Conservation (phyloP, 441 rosid species). For the Breynia disticha region DNA sequence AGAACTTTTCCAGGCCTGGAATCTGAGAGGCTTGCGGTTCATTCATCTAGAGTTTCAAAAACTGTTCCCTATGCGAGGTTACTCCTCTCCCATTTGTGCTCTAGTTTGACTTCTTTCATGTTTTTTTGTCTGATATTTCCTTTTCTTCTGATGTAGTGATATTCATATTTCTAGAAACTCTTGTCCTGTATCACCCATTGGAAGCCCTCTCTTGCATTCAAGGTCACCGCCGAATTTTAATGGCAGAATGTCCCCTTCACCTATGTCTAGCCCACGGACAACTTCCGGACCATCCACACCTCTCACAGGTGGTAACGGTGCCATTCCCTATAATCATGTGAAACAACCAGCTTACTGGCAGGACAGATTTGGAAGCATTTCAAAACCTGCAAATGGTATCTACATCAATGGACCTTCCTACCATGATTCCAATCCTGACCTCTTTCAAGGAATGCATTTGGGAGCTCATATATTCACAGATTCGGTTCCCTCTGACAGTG, state of each 20-base stretch:
- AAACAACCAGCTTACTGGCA: constrained; percentile 45
- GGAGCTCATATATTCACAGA: constrained; percentile 41
- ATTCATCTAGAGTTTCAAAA: constrained; percentile 48
- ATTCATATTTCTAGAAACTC: constrained; percentile 49
- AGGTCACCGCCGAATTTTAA: constrained; percentile 48
- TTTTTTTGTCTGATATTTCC: constrained; percentile 16
- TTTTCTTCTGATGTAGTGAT: constrained; percentile 35
- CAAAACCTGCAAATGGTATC: constrained; percentile 28
- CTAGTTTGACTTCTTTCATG: constrained; percentile 10
- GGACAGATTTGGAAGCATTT: constrained; percentile 42
- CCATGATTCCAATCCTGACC: constrained; percentile 36
- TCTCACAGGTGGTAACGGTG: constrained; percentile 48
- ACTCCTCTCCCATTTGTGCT: constrained; percentile 17
- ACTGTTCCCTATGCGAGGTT: constrained; percentile 32
- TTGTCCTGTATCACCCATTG: constrained; percentile 64
- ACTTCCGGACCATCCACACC: constrained; percentile 66
- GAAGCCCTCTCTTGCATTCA: constrained; percentile 58
- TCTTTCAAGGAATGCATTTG: constrained; percentile 43
- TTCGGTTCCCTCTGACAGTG: constrained; percentile 30
- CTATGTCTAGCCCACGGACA: constrained; percentile 61
- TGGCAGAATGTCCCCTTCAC: constrained; percentile 68
- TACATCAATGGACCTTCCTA: constrained; percentile 31
- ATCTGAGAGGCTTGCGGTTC: constrained; percentile 50
- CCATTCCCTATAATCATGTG: constrained; percentile 43
- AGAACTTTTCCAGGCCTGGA: constrained; percentile 37